Evolutionary conservation across 257 asterid species (phyloP).

Genomic region (Linderniella brevidens): DNA sequence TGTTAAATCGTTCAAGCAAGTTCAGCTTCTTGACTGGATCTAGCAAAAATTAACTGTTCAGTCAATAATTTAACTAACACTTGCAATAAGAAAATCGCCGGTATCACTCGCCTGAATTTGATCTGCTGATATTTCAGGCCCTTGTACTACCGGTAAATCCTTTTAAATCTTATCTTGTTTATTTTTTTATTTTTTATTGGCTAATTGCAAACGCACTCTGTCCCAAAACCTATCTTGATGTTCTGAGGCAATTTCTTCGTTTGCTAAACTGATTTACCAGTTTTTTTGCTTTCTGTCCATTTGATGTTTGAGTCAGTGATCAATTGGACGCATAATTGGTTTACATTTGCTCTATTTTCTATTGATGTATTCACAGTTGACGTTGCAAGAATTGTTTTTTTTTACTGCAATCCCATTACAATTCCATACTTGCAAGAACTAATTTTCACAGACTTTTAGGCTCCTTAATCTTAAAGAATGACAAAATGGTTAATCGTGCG

Average conservation of each 20-base stretch:
- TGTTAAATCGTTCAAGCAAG: conserved; percentile 17
- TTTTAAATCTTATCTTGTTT: neutral
- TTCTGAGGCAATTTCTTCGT: conserved; percentile 55
- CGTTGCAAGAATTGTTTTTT: no score
- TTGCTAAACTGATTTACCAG: conserved; percentile 19
- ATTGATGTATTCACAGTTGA: neutral
- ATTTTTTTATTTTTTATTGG: neutral
- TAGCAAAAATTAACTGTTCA: conserved; percentile 12
- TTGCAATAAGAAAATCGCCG: conserved; percentile 32
- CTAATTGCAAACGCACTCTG: conserved; percentile 38
- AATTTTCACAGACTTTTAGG: no score
- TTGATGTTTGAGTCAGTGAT: conserved; percentile 12
- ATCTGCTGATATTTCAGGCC: conserved; percentile 28
- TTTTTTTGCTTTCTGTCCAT: conserved; percentile 23
- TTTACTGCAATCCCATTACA: no score
- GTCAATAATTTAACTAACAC: conserved; percentile 20
- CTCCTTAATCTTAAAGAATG: no score
- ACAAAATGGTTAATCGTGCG: no score
- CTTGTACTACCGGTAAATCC: conserved; percentile 21
- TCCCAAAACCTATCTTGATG: conserved; percentile 24
- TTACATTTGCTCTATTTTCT: conserved; percentile 5
- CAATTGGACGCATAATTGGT: conserved; percentile 32
- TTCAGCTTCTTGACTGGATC: conserved; percentile 62
- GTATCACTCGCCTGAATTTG: conserved; percentile 47
- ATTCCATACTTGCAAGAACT: no score